Base-by-base conservation (phyloP, 306 rosid species). In the Cucurbita moschata region DNA sequence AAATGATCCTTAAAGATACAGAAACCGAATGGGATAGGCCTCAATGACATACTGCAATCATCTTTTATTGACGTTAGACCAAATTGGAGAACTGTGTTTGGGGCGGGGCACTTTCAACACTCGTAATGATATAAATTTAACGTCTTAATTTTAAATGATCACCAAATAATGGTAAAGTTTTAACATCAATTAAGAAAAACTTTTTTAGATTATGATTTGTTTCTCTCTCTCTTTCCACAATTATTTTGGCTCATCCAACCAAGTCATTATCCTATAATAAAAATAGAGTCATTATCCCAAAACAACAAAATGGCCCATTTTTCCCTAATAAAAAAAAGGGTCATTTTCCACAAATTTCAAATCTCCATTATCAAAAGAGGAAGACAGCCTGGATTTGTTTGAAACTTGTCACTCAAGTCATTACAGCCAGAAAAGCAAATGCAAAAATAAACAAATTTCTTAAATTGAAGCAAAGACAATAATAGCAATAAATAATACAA, bases 351-450 rank as follows among this genome's bases (percentile, higher is more conserved):
- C 53, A 42, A 42, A 65, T 10, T 40, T 64, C 14, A 64, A 42
- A 9, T 18, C 52, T 42, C 16, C 71, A 64, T 64, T 40, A 64
- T 64, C 16, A 65, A 42, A 65, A 43, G 14, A 43, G 14, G 43
- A 61, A 61, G 49, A 39, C 69, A 62, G 69, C 5, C 71, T 65
- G 71, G 53, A 62, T 7, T 40, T 6, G 10, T 66, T 66, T 19
- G n/a, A 66, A 66, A 66, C 54, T 66, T 66, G 35, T 64, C 35
- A 19, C 54, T 66, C 71, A 65, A 65, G 71, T 65, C 52, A 65
- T 43, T 40, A 5, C 35, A 30, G 35, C 21, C 35, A 66, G 15
- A 44, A 44, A 66, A 66, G 37, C 55, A 57, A 42, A 44, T 19
- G 16, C 8, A 78, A 35, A 55, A 53, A 16, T 21, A 9, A 10